Evolutionary conservation across 2,329 filamentous ascomycete species (phyloP).

Genomic region (Dactylellina leptospora): DNA sequence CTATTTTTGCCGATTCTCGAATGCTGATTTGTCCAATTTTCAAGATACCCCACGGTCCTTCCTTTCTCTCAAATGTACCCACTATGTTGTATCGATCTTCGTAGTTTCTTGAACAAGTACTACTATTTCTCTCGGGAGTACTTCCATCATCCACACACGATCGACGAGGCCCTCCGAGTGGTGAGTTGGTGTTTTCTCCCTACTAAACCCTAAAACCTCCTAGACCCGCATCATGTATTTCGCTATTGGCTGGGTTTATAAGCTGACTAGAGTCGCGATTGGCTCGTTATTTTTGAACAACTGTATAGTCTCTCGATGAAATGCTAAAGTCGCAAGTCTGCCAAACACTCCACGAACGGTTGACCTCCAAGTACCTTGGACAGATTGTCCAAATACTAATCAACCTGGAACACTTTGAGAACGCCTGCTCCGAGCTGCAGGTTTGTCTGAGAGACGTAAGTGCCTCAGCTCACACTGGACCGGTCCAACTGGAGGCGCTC

Average conservation of each 20-base stretch:
- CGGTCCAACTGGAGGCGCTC: slow-evolving; percentile 81
- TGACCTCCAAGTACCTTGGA: slow-evolving; percentile 91
- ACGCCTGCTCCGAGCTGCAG: slow-evolving; percentile 88
- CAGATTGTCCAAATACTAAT: slow-evolving; percentile 99
- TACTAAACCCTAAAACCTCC: slow-evolving; percentile 19
- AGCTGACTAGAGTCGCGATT: slow-evolving; percentile 35
- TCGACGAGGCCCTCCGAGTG: slow-evolving; percentile 80
- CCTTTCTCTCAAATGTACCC: slow-evolving; percentile 99
- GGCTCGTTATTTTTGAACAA: slow-evolving; percentile 39
- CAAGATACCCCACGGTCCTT: slow-evolving; percentile 90
- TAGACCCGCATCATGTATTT: slow-evolving; percentile 39
- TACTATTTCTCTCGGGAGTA: slow-evolving; percentile 98
- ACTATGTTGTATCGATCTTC: slow-evolving; percentile 95
- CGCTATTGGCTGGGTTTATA: slow-evolving; percentile 34
- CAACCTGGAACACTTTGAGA: slow-evolving; percentile 96
- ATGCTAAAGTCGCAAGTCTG: slow-evolving; percentile 94
- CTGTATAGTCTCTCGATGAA: slow-evolving; percentile 80
- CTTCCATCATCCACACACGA: slow-evolving; percentile 86
- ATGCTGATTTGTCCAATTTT: slow-evolving; percentile 20
- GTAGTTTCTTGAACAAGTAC: slow-evolving; percentile 97
- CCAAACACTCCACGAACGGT: slow-evolving; percentile 83
- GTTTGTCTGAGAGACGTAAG: slow-evolving; percentile 83
- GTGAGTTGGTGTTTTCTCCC: slow-evolving; percentile 45
- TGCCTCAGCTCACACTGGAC: slow-evolving; percentile 72
- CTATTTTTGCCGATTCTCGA: not conserved